Evolutionary conservation across 257 asterid species (phyloP), one percentile per base, ranked within the genome.

Genomic region (Eucommia ulmoides): DNA sequence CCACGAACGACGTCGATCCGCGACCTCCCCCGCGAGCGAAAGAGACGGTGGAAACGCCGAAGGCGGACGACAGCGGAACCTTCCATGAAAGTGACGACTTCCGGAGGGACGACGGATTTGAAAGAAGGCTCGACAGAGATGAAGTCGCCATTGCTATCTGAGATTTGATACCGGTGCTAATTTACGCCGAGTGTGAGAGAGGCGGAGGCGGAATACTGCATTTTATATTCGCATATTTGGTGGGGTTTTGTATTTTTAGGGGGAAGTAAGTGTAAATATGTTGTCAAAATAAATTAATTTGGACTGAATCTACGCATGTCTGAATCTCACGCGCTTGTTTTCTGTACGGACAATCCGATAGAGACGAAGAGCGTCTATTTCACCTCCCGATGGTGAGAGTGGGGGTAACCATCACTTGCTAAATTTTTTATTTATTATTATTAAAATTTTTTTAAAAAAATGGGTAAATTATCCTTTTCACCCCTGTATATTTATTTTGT

Each of bases 71-170:
- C 35, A 68, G 69, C 3, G 77, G 49, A 24, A 65, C 67, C 17
- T 53, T 66, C 69, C 81, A 64, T 60, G 83, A 72, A 66, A 67
- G 52, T 14, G 65, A 7, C 33, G 72, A 23, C 7, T 68, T 48
- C 23, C 61, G 42, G 47, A 69, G 35, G 22, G 81, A 65, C 64
- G 68, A 49, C 35, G 74, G 79, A 9, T 66, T 25, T 14, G 67
- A 22, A 21, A 58, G 17, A 23, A 81, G 63, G 56, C 53, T 57
- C 9, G 75, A 68, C 8, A 78, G 69, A 71, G 78, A 61, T 21
- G 88, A 60, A 23, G 83, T 76, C 58, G 85, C 88, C 92, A 85
- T 81, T 24, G 46, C n/a, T 20, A 15, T 50, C n/a, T 29, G 38
- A n/a, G n/a, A n/a, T n/a, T n/a, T n/a, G n/a, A n/a, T n/a, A n/a